Evolutionary conservation across 116 monocot species (phyloP).

Genomic region (Thalassia testudinum): DNA sequence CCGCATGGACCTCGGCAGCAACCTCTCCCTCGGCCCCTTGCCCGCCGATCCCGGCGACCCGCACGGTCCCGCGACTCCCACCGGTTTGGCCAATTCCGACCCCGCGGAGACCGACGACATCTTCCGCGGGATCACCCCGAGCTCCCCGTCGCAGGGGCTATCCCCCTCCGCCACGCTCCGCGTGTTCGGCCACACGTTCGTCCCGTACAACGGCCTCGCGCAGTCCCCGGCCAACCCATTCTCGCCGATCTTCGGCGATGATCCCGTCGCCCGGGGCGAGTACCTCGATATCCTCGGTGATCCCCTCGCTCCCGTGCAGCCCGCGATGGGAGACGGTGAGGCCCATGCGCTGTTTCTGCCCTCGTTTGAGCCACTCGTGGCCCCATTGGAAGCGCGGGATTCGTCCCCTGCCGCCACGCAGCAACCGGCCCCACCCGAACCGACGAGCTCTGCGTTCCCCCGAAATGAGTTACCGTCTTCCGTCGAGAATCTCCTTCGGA

Average conservation of each 20-base stretch:
- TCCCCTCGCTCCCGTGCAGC: neutral
- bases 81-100: neutral
- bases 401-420: neutral
- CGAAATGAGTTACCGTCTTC: constrained; percentile 6
- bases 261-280: neutral
- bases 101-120: too few species aligned
- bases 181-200: neutral
- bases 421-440: neutral
- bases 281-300: too few species aligned
- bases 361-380: neutral
- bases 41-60: neutral
- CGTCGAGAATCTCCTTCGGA: neutral
- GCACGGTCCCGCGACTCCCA: neutral
- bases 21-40: constrained; percentile 18
- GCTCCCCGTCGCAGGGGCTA: neutral
- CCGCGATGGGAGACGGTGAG: neutral
- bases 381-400: neutral
- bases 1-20: constrained; percentile 17
- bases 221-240: neutral
- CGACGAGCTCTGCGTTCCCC: neutral
- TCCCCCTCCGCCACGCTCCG: neutral
- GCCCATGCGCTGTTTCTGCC: neutral
- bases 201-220: too few species aligned
- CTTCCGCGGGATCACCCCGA: neutral
- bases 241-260: neutral